Percentiles rank a stretch among this genome's conserved stretches.
Conservation (phyloP, 2,329 filamentous ascomycete species). For the Nothophaeocryptopus gaeumannii region DNA sequence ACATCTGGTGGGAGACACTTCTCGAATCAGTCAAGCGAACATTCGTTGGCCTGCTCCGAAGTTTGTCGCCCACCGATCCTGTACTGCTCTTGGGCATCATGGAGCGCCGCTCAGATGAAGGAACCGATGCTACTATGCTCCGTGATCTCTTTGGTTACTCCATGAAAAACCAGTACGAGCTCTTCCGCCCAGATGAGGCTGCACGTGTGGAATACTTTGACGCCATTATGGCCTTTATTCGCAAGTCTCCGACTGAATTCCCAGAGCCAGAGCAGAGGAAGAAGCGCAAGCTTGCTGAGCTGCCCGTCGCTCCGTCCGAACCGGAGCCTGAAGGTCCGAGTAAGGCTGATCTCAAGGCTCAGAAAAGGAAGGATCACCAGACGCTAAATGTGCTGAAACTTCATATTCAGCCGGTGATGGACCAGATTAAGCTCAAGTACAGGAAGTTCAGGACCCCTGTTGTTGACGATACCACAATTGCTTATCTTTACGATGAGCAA, state of each 20-base stretch:
- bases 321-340: constrained; percentile 57
- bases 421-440: constrained; percentile 88
- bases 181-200: constrained; percentile 61
- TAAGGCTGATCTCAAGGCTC: constrained; percentile 75
- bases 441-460: constrained; percentile 80
- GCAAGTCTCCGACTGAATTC: constrained; percentile 77
- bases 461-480: constrained; percentile 69
- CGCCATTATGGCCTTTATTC: constrained; percentile 70
- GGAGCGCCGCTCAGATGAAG: constrained; percentile 56
- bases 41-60: constrained; percentile 76
- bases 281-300: constrained; percentile 73
- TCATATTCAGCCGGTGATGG: constrained; percentile 89
- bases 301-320: constrained; percentile 72
- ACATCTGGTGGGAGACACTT: constrained; percentile 78
- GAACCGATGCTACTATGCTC: constrained; percentile 60
- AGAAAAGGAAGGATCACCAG: constrained; percentile 79
- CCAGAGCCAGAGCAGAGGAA: constrained; percentile 84
- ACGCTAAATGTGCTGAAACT: constrained; percentile 85
- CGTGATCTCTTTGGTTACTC: constrained; percentile 84
- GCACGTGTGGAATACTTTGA: constrained; percentile 77
- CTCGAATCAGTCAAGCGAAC: constrained; percentile 66
- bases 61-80: constrained; percentile 84
- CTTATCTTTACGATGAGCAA: constrained; percentile 80
- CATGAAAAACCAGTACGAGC: constrained; percentile 68
- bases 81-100: constrained; percentile 83